phyloP scores from a whole-genome alignment of 2,329 filamentous ascomycete genomes.

The Phialemonium atrogriseum region DNA sequence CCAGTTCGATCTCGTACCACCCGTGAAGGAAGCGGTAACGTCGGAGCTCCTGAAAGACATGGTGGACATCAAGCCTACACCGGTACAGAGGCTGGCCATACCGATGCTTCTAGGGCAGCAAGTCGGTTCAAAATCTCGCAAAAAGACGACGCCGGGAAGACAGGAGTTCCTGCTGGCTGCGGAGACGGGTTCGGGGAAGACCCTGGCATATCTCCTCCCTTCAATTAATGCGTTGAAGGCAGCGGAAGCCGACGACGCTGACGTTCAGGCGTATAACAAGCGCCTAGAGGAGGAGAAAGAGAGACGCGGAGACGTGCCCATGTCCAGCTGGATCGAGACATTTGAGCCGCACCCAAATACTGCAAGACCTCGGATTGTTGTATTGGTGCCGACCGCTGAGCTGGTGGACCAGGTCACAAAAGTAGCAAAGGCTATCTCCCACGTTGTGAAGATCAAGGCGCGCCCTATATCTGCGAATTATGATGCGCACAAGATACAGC shows the following conservation, averaged over 20 bases:
- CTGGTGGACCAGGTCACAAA: conserved; percentile 79
- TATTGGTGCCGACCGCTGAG: conserved; percentile 88
- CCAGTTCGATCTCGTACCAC: conserved; percentile 66
- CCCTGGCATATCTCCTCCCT: conserved; percentile 83
- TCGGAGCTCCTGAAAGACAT: conserved; percentile 69
- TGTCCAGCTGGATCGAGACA: conserved; percentile 46
- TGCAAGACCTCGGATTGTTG: conserved; percentile 72
- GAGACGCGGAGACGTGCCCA: conserved; percentile 37
- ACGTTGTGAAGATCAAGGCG: conserved; percentile 79
- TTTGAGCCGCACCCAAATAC: conserved; percentile 64
- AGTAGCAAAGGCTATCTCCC: conserved; percentile 74
- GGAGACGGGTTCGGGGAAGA: conserved; percentile 96
- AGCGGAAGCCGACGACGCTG: conserved; percentile 54
- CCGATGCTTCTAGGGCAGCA: conserved; percentile 63
- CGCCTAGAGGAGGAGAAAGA: conserved; percentile 46
- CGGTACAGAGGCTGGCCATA: conserved; percentile 83
- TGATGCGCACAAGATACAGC: conserved; percentile 71
- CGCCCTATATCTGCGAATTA: conserved; percentile 73
- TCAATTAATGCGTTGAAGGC: conserved; percentile 78
- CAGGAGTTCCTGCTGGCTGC: conserved; percentile 75
- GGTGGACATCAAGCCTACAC: conserved; percentile 71
- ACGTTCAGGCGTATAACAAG: conserved; percentile 49
- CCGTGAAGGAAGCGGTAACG: conserved; percentile 61
- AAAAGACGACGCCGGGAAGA: conserved; percentile 23
- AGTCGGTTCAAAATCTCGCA: conserved; percentile 23